These are phyloP conservation scores for Lentinula aciculospora DNA, from an alignment of 768 basidiomycete genomes.

Conservation along the genomic window DNA sequence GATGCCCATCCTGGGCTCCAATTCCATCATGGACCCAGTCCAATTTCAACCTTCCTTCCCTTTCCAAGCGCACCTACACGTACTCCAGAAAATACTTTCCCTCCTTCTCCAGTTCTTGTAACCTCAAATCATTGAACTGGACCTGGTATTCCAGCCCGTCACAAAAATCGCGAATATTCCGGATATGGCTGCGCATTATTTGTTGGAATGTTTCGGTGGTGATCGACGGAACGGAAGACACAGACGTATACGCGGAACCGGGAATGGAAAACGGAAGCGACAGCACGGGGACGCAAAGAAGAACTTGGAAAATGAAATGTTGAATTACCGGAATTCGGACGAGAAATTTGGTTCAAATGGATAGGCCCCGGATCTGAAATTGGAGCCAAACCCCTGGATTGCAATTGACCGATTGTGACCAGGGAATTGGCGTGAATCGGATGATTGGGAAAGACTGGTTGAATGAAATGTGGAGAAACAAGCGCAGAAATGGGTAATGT, in stretches of 20 bases:
- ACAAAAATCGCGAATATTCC: slow-evolving; percentile 37
- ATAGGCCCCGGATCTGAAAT: not conserved
- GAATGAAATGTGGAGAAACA: not conserved
- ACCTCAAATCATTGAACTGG: slow-evolving; percentile 36
- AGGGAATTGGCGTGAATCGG: not conserved
- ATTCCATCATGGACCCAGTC: not conserved
- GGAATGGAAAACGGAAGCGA: not conserved
- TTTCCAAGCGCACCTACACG: slow-evolving; percentile 32
- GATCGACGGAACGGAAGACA: not conserved
- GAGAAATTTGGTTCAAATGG: not conserved
- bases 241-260: not conserved
- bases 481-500: not conserved
- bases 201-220: not conserved
- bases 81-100: slow-evolving; percentile 33
- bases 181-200: slow-evolving; percentile 25
- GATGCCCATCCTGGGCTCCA: not conserved
- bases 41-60: slow-evolving; percentile 24
- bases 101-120: slow-evolving; percentile 35
- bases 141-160: slow-evolving; percentile 41
- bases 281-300: not conserved
- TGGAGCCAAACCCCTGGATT: not conserved
- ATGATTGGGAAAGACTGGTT: not conserved
- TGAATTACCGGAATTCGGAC: not conserved
- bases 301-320: not conserved
- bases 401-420: not conserved